Conservation (phyloP, 805 yeast species). For the Pichia ethanolica region DNA sequence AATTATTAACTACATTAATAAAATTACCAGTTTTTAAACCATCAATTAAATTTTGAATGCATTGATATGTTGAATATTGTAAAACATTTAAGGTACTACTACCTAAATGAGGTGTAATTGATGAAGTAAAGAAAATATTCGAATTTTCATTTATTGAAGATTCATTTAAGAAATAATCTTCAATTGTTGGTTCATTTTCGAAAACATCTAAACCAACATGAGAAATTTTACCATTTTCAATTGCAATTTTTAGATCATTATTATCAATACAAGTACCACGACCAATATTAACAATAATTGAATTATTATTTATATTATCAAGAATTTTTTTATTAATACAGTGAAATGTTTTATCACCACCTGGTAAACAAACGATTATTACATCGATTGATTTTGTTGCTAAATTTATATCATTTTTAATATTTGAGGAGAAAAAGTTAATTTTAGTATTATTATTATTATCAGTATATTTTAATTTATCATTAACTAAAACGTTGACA, state of each 20-base stretch:
- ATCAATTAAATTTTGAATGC: slow-evolving; percentile 48
- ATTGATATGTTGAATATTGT: slow-evolving; percentile 41
- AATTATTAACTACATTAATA: slow-evolving; percentile 7
- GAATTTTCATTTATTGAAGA: slow-evolving; percentile 31
- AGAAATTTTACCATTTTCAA: slow-evolving; percentile 50
- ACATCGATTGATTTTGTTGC: slow-evolving; percentile 35
- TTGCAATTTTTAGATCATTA: slow-evolving; percentile 52
- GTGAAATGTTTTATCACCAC: slow-evolving; percentile 48
- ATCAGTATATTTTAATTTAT: slow-evolving; percentile 26
- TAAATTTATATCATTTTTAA: neutral
- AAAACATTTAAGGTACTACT: slow-evolving; percentile 56
- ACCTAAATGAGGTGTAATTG: slow-evolving; percentile 66
- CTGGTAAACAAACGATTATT: slow-evolving; percentile 62
- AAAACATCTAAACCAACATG: slow-evolving; percentile 72
- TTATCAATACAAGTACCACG: slow-evolving; percentile 67
- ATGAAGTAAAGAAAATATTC: slow-evolving; percentile 27
- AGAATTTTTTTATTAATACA: slow-evolving; percentile 45
- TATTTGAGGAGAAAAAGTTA: neutral
- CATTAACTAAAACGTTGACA: slow-evolving; percentile 53
- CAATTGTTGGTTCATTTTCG: slow-evolving; percentile 52
- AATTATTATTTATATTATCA: slow-evolving; percentile 40
- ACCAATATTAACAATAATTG: slow-evolving; percentile 67
- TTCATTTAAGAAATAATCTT: slow-evolving; percentile 9
- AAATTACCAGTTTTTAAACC: slow-evolving; percentile 31
- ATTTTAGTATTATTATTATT: neutral